Base-by-base conservation (phyloP, 208 protist genomes). In the Crithidia sp. region DNA sequence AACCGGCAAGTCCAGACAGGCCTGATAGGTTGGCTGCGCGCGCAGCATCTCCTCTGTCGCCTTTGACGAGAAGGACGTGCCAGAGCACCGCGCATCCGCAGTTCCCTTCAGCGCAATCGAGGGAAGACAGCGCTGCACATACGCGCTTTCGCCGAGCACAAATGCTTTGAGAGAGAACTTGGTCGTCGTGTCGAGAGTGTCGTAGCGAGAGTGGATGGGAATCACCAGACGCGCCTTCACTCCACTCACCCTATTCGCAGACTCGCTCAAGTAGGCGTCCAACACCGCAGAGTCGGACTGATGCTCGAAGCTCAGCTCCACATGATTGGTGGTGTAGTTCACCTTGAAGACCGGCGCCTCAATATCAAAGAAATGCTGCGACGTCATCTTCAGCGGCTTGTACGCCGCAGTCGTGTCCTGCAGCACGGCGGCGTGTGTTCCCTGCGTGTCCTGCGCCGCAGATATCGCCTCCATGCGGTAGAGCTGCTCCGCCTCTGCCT, bases 181-280 rank as follows among this genome's bases (percentile, higher is more conserved):
- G 36, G 56, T 77, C 7, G 71, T 61, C 10, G 59, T 67, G 55
- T 94, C 85, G 8, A 90, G 64, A 3, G 70, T 76, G 55, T 94
- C 87, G 75, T 96, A 96, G 63, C 91, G 85, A 37, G 84, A 81
- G 76, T 96, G 89, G 76, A 96, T 93, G 7, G 91, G 91, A 41
- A 96, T 67, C n/a, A 88, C 54, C 3, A 95, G 76, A 6, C 77
- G 71, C 9, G 68, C 77, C 3, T 68, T 54, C 17, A 75, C 61
- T 0, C 59, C 47, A 2, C 28, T 28, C 50, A 17, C 50, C 14
- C 14, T 55, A 7, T 55, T 5, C 50, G 50, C 47, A 43, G 16
- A 39, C 37, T 13, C 57, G 17, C 56, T n/a, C 7, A 74, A 19
- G 41, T 71, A 67, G 16, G 39, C 16, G 36, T 74, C 67, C 19